Base-by-base conservation (phyloP, 2,329 filamentous ascomycete genomes). In the Fusarium agapanthi region DNA sequence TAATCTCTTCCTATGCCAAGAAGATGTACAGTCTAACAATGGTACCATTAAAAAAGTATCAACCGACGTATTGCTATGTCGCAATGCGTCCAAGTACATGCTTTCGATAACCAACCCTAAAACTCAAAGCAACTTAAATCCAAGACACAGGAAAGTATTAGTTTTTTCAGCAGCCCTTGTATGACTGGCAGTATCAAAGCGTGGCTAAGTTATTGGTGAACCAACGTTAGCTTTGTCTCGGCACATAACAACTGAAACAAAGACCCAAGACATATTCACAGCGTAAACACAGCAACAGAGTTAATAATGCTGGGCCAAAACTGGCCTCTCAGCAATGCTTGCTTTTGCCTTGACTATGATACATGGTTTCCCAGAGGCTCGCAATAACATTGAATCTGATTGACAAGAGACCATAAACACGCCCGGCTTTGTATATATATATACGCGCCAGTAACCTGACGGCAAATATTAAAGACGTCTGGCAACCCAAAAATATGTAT, bases 391-490 rank as follows among this genome's bases (percentile, higher is more conserved):
- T 72, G 71, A 61, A 62, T 22, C 50, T 59, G 45, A 47, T 78
- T 79, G 67, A 78, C 77, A 73, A 75, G 77, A 81, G 73, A 76
- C 80, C 80, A 83, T 83, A 82, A 83, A 83, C 80, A 78, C 80
- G 77, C 61, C 81, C 78, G 67, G 68, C 79, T 68, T 58, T 54
- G 51, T 61, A 47, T 60, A 53, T 59, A 57, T 57, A 60, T 64
- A 50, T 56, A 35, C 61, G 22, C 47, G n/a, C 50, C 35, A 55
- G 32, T 48, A 30, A 43, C 61, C 26, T 32, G 18, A 50, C 34
- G 22, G 55, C 20, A 60, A 71, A 55, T 43, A 47, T 64, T 45
- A 22, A 57, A 55, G 61, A 51, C 50, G 24, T 48, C 40, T 48
- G 30, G 38, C 35, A 28, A 51, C 38, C 68, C 50, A 61, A 34